A percentile compares a stretch with the other conserved stretches of the same genome.
phyloP scores from a whole-genome alignment of 1,284 basidiomycete genomes.

The Cryptococcus sp. region DNA sequence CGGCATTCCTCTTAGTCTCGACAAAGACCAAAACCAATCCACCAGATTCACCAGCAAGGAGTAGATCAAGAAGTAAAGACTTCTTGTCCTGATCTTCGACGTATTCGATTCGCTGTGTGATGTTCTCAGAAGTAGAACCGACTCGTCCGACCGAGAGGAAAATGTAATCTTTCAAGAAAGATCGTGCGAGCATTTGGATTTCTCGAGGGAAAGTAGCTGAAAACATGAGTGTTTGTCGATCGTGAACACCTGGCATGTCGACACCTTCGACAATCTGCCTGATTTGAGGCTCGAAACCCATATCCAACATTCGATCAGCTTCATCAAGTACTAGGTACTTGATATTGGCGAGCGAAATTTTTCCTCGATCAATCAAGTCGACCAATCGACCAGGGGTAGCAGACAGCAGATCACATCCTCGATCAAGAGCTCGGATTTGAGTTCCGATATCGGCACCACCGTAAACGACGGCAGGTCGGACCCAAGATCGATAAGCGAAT shows the following conservation, averaged over 20 bases:
- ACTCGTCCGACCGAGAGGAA: conserved; percentile 99
- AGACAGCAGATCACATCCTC: conserved; percentile 93
- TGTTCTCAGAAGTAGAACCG: conserved; percentile 98
- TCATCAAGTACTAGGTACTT: conserved; percentile 98
- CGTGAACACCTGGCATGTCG: conserved; percentile 90
- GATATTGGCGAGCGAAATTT: conserved; percentile 94
- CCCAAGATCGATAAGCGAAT: conserved; percentile 99
- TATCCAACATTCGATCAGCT: conserved; percentile 99
- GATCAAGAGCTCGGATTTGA: conserved; percentile 91
- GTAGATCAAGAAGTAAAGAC: conserved; percentile 90
- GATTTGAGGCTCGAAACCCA: conserved; percentile 99
- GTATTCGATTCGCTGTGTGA: conserved; percentile 98
- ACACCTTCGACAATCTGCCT: conserved; percentile 95
- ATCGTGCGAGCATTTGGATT: conserved; percentile 94
- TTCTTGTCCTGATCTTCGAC: conserved; percentile 98
- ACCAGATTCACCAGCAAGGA: conserved; percentile 67
- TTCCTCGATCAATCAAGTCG: conserved; percentile 95
- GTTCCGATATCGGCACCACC: conserved; percentile 97
- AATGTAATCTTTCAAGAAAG: conserved; percentile 92
- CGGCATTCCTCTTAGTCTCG: conserved; percentile 99
- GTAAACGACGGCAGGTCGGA: conserved; percentile 96
- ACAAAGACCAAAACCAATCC: conserved; percentile 96
- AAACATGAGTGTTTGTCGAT: conserved; percentile 99
- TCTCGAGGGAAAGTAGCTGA: conserved; percentile 98
- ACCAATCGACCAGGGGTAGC: conserved; percentile 99